Evolutionary conservation across 371 early-diverging fungal genomes (phyloP), one percentile per base, ranked within the genome.

Genomic region (Apophysomyces ossiformis): DNA sequence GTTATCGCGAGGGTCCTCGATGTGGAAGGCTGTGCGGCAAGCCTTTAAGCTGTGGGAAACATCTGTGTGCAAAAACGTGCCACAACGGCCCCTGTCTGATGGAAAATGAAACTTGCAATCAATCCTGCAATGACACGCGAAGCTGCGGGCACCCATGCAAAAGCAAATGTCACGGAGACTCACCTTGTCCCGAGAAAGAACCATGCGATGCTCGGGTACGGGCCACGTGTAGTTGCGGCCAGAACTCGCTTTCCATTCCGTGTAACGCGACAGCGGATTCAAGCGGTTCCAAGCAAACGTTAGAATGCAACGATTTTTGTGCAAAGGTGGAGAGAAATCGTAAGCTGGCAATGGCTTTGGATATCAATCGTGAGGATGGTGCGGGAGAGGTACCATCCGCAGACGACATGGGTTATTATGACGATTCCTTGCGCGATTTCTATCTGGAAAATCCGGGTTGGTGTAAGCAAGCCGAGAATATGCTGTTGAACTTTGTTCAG

Each of bases 161-260:
- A 2, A 67, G 65, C 1, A 57, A 74, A 37, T 94, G 95, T 63
- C 95, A 94, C 61, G 87, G 85, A 0, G 82, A 82, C 3, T 60
- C 76, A 5, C 69, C 85, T 15, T 93, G 94, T 65, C 86, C 88
- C 47, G 89, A 89, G 66, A 73, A 72, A 9, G 68, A 70, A 47
- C 83, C 88, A 7, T 94, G 94, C 67, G 67, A 69, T 15, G 67
- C 80, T 0, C 61, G 67, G 39, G 76, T 92, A 9, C 68, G 70
- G 2, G 81, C 86, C 3, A 78, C 75, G n/a, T 94, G 95, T 73
- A 80, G 81, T 47, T 94, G 95, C 74, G 93, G 93, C 9, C 82
- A 88, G 47, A 71, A 87, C 37, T 71, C 84, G 0, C 75, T 83
- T 46, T 82, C 83, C 38, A 71, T 84, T 4, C 71, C 81, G 12